Evolutionary conservation across 495 filamentous ascomycete genomes (phyloP).

Genomic region (Astrocystis sublimbata): DNA sequence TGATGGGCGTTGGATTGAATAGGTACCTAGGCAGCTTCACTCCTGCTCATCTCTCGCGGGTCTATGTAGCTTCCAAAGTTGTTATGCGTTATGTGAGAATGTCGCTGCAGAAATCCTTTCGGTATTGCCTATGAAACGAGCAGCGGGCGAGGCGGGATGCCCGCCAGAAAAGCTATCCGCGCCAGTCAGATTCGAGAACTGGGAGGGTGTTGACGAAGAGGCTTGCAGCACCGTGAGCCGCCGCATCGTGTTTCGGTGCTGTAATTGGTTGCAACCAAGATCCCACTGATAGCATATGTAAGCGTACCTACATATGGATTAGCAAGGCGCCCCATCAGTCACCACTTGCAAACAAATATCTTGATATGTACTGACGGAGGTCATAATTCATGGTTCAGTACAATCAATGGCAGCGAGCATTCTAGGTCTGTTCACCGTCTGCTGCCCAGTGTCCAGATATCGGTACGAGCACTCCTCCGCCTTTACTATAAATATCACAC

Average conservation of each 20-base stretch:
- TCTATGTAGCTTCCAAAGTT: neutral
- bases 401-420: too few relatives aligned
- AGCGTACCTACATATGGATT: slow-evolving; percentile 7
- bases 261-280: neutral
- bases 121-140: neutral
- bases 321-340: neutral
- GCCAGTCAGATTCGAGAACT: neutral
- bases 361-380: neutral
- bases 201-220: neutral
- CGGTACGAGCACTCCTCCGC: neutral
- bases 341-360: neutral
- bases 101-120: slow-evolving; percentile 2
- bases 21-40: neutral
- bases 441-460: neutral
- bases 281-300: too few relatives aligned
- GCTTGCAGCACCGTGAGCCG: slow-evolving; percentile 5
- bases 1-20: neutral
- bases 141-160: neutral
- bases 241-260: neutral
- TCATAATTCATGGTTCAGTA: too few relatives aligned
- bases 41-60: neutral
- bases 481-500: neutral
- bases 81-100: too few relatives aligned
- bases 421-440: too few relatives aligned
- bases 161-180: neutral